A percentile compares a stretch with the other conserved stretches of the same genome.
Evolutionary conservation across 176 grass and related monocot genomes (phyloP).

Genomic region (Triticum dicoccoides): DNA sequence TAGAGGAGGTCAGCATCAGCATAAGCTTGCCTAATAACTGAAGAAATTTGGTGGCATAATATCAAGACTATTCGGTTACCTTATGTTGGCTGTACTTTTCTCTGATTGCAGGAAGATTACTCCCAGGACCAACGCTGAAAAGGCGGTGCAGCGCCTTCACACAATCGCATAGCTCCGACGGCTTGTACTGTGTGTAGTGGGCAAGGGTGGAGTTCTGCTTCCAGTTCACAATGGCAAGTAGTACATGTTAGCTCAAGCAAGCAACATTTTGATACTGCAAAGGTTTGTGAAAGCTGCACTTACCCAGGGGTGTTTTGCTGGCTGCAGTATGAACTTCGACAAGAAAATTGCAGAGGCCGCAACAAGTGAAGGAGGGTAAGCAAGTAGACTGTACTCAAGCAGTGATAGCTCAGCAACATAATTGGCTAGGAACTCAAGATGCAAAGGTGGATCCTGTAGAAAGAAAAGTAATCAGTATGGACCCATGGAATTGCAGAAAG

Average conservation of each 20-base stretch:
- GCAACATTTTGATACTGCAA: neutral
- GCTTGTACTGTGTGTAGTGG: slow-evolving; percentile 85
- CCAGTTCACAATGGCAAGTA: slow-evolving; percentile 11
- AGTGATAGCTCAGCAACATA: slow-evolving; percentile 89
- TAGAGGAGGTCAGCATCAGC: neutral
- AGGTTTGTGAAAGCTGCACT: neutral
- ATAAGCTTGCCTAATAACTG: neutral
- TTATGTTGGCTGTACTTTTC: slow-evolving; percentile 99
- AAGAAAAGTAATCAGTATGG: slow-evolving; percentile 16
- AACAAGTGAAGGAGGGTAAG: slow-evolving; percentile 73
- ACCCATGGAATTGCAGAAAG: neutral
- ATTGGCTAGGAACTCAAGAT: slow-evolving; percentile 83
- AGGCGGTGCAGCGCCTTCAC: slow-evolving; percentile 67
- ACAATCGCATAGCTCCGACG: slow-evolving; percentile 62
- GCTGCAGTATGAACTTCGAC: slow-evolving; percentile 87
- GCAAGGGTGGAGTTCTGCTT: slow-evolving; percentile 76
- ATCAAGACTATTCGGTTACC: slow-evolving; percentile 33
- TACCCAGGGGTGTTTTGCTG: slow-evolving; percentile 86
- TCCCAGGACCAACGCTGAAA: slow-evolving; percentile 62
- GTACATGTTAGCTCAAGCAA: slow-evolving; percentile 23
- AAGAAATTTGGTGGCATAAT: neutral
- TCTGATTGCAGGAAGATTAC: slow-evolving; percentile 90
- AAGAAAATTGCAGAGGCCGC: slow-evolving; percentile 87
- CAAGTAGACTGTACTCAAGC: slow-evolving; percentile 84
- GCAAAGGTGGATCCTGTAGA: slow-evolving; percentile 68